Evolutionary conservation across 176 grass and related monocot species (phyloP), one percentile per base, ranked within the genome.

Genomic region (Eragrostis curvula): DNA sequence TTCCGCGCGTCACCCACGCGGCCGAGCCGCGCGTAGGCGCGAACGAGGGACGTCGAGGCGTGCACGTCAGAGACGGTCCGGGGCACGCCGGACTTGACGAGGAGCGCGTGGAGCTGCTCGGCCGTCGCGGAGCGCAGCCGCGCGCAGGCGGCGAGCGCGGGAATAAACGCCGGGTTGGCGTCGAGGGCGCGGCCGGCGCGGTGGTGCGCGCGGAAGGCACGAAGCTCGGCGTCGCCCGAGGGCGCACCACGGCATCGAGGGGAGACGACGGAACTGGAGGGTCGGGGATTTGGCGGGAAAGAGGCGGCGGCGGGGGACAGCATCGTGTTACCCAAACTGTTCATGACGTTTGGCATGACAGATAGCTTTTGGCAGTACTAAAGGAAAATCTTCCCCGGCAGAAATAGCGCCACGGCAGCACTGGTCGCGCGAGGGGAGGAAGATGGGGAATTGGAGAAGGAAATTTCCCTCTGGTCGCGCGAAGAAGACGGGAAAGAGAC

Each of bases 31-130:
- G 71, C 49, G 77, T 91, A 91, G 57, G 12, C 78, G 0, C 81
- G 81, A 13, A 77, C 50, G 1, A 91, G 81, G 43, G 89, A 88
- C 51, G 89, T 88, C 59, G 67, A 68, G 13, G 60, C 82, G 44
- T 85, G 51, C 25, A 85, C 73, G 47, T 71, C 78, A 25, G 85
- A 80, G 57, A 27, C 36, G 11, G 81, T 29, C 6, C 32, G 6
- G 4, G 71, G 51, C 49, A 50, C 63, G 10, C 83, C 78, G 48
- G 65, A 91, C 82, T 88, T 88, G 66, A 88, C 23, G 77, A 88
- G 77, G 42, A 91, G 78, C 24, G 78, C 78, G 82, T 91, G 89
- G 60, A 91, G 73, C 74, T 88, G 85, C 78, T 91, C 73, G 30
- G 78, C 66, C 18, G 39, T 49, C 5, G 65, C 66, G 16, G 81